Conservation (phyloP, 352 stramenopile species). For the Pythium periplocum region DNA sequence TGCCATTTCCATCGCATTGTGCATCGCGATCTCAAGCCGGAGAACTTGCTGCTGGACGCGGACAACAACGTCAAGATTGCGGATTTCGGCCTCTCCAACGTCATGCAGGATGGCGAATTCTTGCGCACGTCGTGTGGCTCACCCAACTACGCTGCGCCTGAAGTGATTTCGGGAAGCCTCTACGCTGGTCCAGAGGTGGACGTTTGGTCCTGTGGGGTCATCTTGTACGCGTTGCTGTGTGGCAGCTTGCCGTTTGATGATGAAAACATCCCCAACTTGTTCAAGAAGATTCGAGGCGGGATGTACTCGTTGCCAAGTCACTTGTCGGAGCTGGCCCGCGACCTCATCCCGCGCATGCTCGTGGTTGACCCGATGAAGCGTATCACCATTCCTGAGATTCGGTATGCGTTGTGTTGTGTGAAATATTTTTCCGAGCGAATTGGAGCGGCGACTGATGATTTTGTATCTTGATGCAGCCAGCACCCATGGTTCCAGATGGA, state of each 20-base stretch:
- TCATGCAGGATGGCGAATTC: constrained; percentile 98
- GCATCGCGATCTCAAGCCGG: constrained; percentile 97
- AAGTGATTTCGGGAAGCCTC: constrained; percentile 98
- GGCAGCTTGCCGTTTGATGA: constrained; percentile 98
- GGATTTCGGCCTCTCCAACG: constrained; percentile 99
- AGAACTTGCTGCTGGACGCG: constrained; percentile 96
- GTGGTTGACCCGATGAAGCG: constrained; percentile 99
- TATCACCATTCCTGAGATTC: constrained; percentile 98
- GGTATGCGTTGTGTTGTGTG: constrained; percentile 21
- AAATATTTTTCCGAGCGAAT: no score
- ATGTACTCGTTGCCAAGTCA: constrained; percentile 98
- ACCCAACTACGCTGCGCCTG: constrained; percentile 99
- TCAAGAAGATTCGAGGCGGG: constrained; percentile 98
- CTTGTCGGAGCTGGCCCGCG: constrained; percentile 92
- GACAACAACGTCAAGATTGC: constrained; percentile 99
- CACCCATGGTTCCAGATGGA: constrained; percentile 99
- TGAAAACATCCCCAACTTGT: constrained; percentile 98
- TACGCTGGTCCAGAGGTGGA: constrained; percentile 99
- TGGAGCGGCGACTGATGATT: no score
- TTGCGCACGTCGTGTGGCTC: constrained; percentile 96
- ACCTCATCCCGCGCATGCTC: constrained; percentile 98
- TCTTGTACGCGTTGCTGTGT: constrained; percentile 98
- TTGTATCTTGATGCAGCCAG: constrained; percentile 27
- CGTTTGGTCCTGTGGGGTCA: constrained; percentile 99
- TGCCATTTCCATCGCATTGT: constrained; percentile 99